These are phyloP conservation scores for Leccinum truebloodii DNA, from an alignment of 768 basidiomycete genomes.

Conservation along the genomic window DNA sequence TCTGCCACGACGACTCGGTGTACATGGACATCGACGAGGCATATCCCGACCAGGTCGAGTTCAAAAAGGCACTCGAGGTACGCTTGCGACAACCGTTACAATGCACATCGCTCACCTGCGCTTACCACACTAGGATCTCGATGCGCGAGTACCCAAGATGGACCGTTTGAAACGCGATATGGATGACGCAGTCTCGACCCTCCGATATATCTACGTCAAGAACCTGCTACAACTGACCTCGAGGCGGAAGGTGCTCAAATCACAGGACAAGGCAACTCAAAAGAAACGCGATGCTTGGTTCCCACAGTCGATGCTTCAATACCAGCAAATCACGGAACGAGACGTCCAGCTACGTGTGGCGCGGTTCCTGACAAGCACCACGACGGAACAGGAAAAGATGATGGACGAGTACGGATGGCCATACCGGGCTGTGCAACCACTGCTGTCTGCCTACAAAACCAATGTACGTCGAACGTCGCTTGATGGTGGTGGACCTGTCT, in stretches of 20 bases:
- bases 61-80: constrained; percentile 27
- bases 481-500: neutral
- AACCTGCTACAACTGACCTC: constrained; percentile 20
- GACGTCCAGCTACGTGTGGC: constrained; percentile 53
- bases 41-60: constrained; percentile 28
- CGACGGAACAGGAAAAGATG: constrained; percentile 45
- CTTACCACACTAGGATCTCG: constrained; percentile 18
- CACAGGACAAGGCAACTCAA: constrained; percentile 24
- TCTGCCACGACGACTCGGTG: constrained; percentile 25
- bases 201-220: constrained; percentile 35
- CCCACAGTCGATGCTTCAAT: constrained; percentile 32
- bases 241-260: constrained; percentile 13
- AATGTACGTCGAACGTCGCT: constrained; percentile 37
- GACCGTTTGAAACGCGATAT: constrained; percentile 24
- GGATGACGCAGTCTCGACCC: constrained; percentile 30
- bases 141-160: constrained; percentile 18
- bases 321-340: constrained; percentile 33
- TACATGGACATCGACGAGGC: constrained; percentile 32
- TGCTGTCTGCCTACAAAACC: constrained; percentile 40
- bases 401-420: constrained; percentile 52
- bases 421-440: constrained; percentile 46
- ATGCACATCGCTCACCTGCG: neutral
- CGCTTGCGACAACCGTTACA: neutral
- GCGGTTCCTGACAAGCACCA: constrained; percentile 39
- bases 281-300: constrained; percentile 36